A percentile compares a stretch with the other conserved stretches of the same genome.
Evolutionary conservation across 192 early-diverging fungal species (phyloP).

Genomic region (Thoreauomyces humboldtii): DNA sequence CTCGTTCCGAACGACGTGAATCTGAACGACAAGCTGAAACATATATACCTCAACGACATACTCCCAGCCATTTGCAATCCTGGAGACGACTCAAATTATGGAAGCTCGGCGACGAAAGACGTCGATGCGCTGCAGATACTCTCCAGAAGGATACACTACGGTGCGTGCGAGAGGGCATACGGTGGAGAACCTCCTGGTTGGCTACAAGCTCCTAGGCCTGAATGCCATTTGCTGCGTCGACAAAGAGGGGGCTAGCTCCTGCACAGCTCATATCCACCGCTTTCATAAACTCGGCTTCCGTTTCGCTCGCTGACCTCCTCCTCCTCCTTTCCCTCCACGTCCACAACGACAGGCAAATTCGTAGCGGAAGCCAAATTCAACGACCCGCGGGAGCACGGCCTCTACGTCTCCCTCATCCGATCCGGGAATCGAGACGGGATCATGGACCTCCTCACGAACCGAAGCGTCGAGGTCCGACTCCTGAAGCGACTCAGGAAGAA

Average conservation of each 20-base stretch:
- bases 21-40: conserved; percentile 79
- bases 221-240: no score
- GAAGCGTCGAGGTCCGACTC: conserved; percentile 77
- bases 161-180: no score
- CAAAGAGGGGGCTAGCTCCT: no score
- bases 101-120: conserved; percentile 89
- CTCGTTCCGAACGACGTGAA: conserved; percentile 77
- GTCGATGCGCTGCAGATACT: conserved; percentile 89
- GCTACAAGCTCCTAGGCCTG: no score
- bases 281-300: no score
- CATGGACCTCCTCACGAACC: conserved; percentile 86
- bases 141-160: conserved; percentile 92
- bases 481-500: conserved; percentile 81
- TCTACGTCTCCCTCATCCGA: conserved; percentile 76
- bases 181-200: no score
- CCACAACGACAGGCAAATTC: conserved; percentile 75
- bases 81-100: conserved; percentile 90
- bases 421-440: conserved; percentile 70
- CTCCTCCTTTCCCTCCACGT: no score
- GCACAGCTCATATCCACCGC: no score
- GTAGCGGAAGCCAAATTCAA: conserved; percentile 97
- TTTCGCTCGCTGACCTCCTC: no score
- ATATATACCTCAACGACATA: conserved; percentile 79
- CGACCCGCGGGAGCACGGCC: conserved; percentile 67
- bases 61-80: conserved; percentile 65